These are phyloP conservation scores for Xenoacremonium recifei DNA, from an alignment of 2,329 filamentous ascomycete species.

Conservation along the genomic window DNA sequence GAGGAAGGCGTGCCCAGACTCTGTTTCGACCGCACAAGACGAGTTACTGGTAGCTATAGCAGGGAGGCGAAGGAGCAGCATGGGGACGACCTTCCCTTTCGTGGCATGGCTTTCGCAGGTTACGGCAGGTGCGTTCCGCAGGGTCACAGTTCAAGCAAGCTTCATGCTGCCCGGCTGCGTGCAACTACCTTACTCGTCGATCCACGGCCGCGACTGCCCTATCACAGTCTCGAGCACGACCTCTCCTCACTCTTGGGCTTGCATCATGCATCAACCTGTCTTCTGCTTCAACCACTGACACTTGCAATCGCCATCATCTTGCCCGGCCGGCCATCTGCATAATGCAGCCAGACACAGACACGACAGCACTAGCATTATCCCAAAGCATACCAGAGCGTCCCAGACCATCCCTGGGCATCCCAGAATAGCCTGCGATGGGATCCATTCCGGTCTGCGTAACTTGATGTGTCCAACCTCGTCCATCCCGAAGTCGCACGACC, in stretches of 20 bases:
- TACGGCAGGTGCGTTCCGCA: too few species aligned
- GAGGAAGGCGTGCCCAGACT: too few species aligned
- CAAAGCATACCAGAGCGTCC: too few species aligned
- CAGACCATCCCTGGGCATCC: too few species aligned
- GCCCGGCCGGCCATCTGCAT: conserved; percentile 1
- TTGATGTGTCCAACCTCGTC: conserved; percentile 11
- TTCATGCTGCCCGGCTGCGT: neutral
- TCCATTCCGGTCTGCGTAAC: conserved; percentile 5
- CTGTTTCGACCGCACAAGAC: neutral
- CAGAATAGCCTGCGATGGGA: too few species aligned
- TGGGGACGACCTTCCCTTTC: too few species aligned
- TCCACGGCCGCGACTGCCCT: neutral
- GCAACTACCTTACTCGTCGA: neutral
- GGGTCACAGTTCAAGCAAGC: neutral
- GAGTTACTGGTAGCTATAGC: neutral
- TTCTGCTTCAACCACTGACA: neutral
- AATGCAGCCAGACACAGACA: conserved; percentile 7
- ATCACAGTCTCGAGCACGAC: neutral
- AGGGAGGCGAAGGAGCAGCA: too few species aligned
- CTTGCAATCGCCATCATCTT: neutral
- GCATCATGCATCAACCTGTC: neutral
- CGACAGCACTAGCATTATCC: conserved; percentile 5
- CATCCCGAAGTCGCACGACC: conserved; percentile 19
- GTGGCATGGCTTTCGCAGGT: too few species aligned
- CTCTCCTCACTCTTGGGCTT: neutral